phyloP scores from a whole-genome alignment of 2,329 filamentous ascomycete genomes.

The Diaporthe sp. region DNA sequence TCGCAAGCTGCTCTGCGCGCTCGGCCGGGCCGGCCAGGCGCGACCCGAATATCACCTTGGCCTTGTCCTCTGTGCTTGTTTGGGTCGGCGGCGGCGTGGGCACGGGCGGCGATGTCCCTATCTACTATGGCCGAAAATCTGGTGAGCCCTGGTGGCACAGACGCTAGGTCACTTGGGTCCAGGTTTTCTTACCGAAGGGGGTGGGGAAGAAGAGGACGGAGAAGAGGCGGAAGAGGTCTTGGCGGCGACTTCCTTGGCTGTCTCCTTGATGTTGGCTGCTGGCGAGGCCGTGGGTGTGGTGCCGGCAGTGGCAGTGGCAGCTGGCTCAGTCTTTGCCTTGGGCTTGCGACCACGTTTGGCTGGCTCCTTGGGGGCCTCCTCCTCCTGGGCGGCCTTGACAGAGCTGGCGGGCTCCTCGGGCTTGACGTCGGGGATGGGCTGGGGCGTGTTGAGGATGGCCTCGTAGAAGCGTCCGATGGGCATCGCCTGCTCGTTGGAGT shows the following conservation, averaged over 20 bases:
- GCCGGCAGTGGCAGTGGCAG: slow-evolving; percentile 37
- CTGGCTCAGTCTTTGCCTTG: slow-evolving; percentile 41
- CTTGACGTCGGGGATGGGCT: slow-evolving; percentile 57
- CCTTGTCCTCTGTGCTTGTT: slow-evolving; percentile 64
- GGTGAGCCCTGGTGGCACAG: background rate
- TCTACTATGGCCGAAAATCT: slow-evolving; percentile 32
- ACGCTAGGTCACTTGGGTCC: background rate
- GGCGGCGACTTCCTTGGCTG: slow-evolving; percentile 40
- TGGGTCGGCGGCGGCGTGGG: slow-evolving; percentile 57
- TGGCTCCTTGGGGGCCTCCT: slow-evolving; percentile 42
- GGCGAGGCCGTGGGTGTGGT: slow-evolving; percentile 36
- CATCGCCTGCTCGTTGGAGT: slow-evolving; percentile 56
- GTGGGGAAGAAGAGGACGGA: slow-evolving; percentile 21
- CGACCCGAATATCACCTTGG: slow-evolving; percentile 85
- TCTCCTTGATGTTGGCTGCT: slow-evolving; percentile 41
- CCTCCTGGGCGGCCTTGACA: slow-evolving; percentile 47
- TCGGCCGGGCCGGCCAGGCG: slow-evolving; percentile 81
- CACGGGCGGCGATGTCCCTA: slow-evolving; percentile 50
- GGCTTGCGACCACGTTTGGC: slow-evolving; percentile 45
- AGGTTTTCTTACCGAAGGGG: slow-evolving; percentile 33
- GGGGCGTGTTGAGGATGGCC: slow-evolving; percentile 64
- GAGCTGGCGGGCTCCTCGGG: slow-evolving; percentile 59
- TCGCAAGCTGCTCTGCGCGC: slow-evolving; percentile 71
- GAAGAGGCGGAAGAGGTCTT: slow-evolving; percentile 31
- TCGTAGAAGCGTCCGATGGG: slow-evolving; percentile 73